A percentile compares a stretch with the other conserved stretches of the same genome.
These are phyloP conservation scores for Delitschia confertaspora DNA, from an alignment of 495 filamentous ascomycete genomes.

Conservation along the genomic window DNA sequence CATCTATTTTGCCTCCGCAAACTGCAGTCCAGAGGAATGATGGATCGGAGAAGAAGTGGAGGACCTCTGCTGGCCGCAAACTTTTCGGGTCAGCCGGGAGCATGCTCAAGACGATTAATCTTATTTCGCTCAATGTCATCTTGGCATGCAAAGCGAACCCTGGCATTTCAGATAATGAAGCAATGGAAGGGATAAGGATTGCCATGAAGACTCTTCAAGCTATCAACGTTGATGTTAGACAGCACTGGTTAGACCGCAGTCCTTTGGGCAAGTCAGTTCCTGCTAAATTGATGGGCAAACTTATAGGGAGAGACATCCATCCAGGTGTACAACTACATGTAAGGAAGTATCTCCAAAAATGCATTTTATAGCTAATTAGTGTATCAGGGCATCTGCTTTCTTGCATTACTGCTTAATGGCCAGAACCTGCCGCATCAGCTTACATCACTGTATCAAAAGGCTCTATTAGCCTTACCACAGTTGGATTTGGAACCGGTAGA, in stretches of 20 bases:
- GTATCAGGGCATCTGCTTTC: constrained; percentile 8
- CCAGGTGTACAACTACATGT: constrained; percentile 40
- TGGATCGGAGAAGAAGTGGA: constrained; percentile 9
- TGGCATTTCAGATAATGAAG: constrained; percentile 35
- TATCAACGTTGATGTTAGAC: constrained; percentile 37
- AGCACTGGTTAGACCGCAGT: constrained; percentile 35
- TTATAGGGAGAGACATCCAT: constrained; percentile 35
- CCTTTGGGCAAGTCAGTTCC: constrained; percentile 30
- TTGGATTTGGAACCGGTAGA: not conserved
- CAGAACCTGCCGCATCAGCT: not conserved
- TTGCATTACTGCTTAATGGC: constrained; percentile 6
- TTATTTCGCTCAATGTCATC: constrained; percentile 46
- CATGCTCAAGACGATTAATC: constrained; percentile 44
- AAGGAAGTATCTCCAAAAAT: too few relatives aligned
- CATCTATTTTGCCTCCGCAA: not conserved
- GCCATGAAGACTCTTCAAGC: constrained; percentile 42
- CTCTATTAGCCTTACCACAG: not conserved
- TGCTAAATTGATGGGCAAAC: constrained; percentile 47
- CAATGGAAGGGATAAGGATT: constrained; percentile 42
- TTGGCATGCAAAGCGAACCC: constrained; percentile 43
- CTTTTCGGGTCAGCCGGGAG: constrained; percentile 45
- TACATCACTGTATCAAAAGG: constrained; percentile 2
- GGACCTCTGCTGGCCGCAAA: constrained; percentile 17
- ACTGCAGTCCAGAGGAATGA: not conserved
- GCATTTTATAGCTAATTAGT: not conserved